These are phyloP conservation scores for Inosperma sp. DNA, from an alignment of 768 basidiomycete genomes.

Conservation along the genomic window DNA sequence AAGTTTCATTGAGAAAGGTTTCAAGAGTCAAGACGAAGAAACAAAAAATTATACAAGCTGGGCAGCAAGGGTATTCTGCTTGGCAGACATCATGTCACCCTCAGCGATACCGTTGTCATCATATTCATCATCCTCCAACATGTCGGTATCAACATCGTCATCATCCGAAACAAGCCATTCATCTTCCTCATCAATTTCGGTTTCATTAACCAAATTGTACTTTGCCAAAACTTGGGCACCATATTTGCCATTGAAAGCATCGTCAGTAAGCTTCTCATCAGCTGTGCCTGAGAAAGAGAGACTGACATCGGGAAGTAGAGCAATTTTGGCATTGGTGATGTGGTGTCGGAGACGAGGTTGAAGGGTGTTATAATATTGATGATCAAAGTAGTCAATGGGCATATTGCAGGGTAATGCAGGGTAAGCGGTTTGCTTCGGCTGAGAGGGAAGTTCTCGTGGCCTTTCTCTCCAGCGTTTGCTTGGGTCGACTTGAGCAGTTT, in stretches of 20 bases:
- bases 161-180: not conserved
- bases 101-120: not conserved
- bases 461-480: no score
- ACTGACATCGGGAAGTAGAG: conserved; percentile 4
- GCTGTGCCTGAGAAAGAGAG: conserved; percentile 7
- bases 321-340: conserved; percentile 7
- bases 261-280: conserved; percentile 1
- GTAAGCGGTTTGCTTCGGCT: no score
- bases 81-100: not conserved
- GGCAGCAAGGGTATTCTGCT: not conserved
- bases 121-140: conserved; percentile 5
- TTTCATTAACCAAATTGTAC: not conserved
- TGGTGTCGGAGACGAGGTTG: conserved; percentile 6
- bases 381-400: conserved; percentile 13
- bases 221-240: conserved; percentile 4
- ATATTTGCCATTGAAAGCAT: conserved; percentile 3
- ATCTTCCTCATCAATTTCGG: not conserved
- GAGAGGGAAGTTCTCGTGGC: no score
- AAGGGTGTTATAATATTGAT: conserved; percentile 5
- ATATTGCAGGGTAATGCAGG: not conserved
- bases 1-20: not conserved
- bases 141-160: not conserved
- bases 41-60: not conserved
- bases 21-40: not conserved
- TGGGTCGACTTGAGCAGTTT: not conserved